phyloP scores from a whole-genome alignment of 768 basidiomycete genomes.

The Dentipellis fragilis region DNA sequence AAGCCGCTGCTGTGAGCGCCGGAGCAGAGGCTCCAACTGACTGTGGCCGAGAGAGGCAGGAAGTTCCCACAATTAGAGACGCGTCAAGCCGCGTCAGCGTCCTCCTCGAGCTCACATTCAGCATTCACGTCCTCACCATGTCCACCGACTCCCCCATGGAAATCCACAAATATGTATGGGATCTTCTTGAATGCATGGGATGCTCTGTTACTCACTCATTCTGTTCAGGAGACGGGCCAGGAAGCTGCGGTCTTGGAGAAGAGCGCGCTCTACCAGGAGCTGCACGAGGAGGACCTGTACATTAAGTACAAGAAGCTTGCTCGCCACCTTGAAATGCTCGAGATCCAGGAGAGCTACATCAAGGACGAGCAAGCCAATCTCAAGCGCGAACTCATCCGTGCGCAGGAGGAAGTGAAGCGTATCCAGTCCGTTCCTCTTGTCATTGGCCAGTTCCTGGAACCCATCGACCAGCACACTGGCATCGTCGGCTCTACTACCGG shows the following conservation, averaged over 20 bases:
- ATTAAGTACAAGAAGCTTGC: conserved; percentile 96
- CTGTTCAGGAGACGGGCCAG: conserved; percentile 75
- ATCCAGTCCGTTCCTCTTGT: conserved; percentile 98
- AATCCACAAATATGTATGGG: conserved; percentile 64
- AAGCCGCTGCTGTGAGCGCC: not conserved
- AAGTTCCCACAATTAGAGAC: conserved; percentile 7
- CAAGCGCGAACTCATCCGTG: conserved; percentile 94
- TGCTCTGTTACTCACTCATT: not conserved
- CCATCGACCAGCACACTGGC: conserved; percentile 93
- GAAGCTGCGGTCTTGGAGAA: conserved; percentile 85
- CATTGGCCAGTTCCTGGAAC: conserved; percentile 98
- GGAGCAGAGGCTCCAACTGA: not conserved
- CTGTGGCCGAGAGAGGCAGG: not conserved
- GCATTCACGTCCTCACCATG: conserved; percentile 36
- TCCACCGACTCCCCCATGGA: conserved; percentile 79
- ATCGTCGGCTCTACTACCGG: conserved; percentile 98
- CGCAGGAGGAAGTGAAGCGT: conserved; percentile 98
- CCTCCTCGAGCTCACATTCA: conserved; percentile 4
- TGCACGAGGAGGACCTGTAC: conserved; percentile 88
- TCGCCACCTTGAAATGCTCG: conserved; percentile 90
- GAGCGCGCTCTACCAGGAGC: conserved; percentile 73
- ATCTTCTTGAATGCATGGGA: not conserved
- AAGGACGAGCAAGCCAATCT: conserved; percentile 98
- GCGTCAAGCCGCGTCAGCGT: conserved; percentile 13
- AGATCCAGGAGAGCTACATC: conserved; percentile 93